Base-by-base conservation (phyloP, 2,329 filamentous ascomycete genomes). In the Xylaria arbuscula region DNA sequence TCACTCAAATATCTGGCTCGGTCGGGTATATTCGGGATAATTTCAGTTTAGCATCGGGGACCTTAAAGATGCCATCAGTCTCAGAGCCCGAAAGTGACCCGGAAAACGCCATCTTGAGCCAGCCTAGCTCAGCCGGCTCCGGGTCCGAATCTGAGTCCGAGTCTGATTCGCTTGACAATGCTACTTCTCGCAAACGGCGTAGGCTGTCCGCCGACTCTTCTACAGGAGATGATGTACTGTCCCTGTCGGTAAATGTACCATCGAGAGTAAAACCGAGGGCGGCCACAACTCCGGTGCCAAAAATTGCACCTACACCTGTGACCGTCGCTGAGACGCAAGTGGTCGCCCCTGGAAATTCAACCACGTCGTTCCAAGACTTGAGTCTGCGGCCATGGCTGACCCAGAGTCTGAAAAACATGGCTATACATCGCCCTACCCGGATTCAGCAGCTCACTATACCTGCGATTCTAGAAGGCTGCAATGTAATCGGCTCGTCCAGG, bases 371-470 rank as follows among this genome's bases (percentile, higher is more conserved):
- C 77, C 87, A 89, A 19, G 87, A 89, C 11, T 82, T 98, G 60
- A 84, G 88, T 59, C 90, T 97, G 53, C 87, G 89, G 45, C 93
- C 93, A 78, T 99, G 96, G 96, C 89, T 99, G 3, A 90, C 97
- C 1, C 88, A 90, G 69, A 95, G 95, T 0, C 85, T 99, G 54
- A 81, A 81, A 62, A 89, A 88, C 76, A 88, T 89, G 87, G 93
- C 94, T 36, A 98, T 99, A 78, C 92, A 89, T 77, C 86, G 91
- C 66, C 96, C 96, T 0, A 99, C 96, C 0, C 91, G 92, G 17
- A 98, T 99, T 83, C 96, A 99, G 76, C 93, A 92, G 76, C 91
- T 90, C 61, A 97, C 93, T 78, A 98, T 99, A 76, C 94, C 95
- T 1, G 92, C 96, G 78, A 98, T 98, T 68, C 80, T 99, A 40